A percentile compares a stretch with the other conserved stretches of the same genome.
Conservation (phyloP, 257 asterid genomes). For the Fraxinus excelsior region DNA sequence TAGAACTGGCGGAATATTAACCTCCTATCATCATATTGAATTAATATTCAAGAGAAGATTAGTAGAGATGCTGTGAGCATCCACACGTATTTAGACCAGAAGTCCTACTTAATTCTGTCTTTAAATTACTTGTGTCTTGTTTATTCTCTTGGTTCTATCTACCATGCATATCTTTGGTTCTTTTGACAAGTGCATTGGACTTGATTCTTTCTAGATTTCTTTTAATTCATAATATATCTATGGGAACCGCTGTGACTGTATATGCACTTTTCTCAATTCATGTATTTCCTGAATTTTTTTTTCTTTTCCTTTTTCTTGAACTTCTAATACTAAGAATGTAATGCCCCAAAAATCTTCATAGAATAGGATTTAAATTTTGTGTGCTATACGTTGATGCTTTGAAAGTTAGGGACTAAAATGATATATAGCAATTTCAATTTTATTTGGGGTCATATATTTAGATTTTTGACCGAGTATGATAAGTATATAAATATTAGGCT, state of each 20-base stretch:
- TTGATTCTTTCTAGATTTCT: not conserved
- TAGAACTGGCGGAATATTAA: not conserved
- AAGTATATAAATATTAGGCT: too few species aligned
- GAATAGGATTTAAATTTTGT: too few species aligned
- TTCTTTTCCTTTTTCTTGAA: not conserved
- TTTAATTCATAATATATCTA: not conserved
- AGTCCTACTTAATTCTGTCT: not conserved
- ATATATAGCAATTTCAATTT: too few species aligned
- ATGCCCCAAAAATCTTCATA: too few species aligned
- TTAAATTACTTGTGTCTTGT: not conserved
- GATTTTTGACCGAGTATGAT: too few species aligned
- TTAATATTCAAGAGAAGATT: not conserved
- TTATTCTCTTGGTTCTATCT: not conserved
- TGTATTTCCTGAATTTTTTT: too few species aligned
- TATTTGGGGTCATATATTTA: too few species aligned
- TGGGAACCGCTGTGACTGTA: not conserved
- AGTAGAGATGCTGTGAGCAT: not conserved
- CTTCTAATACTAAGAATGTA: too few species aligned
- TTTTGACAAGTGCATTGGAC: not conserved
- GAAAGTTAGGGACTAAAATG: too few species aligned
- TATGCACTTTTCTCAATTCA: too few species aligned
- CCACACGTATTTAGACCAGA: not conserved
- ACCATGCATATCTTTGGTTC: not conserved
- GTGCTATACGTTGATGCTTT: too few species aligned
- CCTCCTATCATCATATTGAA: not conserved